Base-by-base conservation (phyloP, 2,329 filamentous ascomycete genomes). In the Aspergillus luchuensis region DNA sequence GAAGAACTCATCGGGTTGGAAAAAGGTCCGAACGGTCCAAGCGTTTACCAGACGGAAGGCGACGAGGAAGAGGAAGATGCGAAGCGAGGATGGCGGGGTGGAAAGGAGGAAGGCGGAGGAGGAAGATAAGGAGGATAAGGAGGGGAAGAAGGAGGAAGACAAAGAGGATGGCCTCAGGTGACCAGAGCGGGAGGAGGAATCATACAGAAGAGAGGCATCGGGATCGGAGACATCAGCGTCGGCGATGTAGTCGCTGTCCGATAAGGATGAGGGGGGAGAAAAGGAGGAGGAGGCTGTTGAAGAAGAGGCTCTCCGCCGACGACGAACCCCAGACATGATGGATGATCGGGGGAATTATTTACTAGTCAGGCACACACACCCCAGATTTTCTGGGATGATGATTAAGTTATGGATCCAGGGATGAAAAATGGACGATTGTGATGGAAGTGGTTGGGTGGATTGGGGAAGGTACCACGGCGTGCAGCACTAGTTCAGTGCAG, bases 1-100 rank as follows among this genome's bases (percentile, higher is more conserved):
- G 72, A 95, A 99, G 81, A 91, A 98, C 77, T 99, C 95, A 80
- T 99, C 95, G 28, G 95, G 95, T 77, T 99, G 95, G 79, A 99
- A 99, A 76, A 97, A 99, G 19, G 95, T 98, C 66, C 86, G 82
- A 59, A 96, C 82, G 63, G 83, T 87, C 68, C 95, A 82, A 33
- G 92, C 88, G 79, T 97, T 97, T 74, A 91, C 75, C 65, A 94
- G 83, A 57, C 95, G 91, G 64, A 96, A 85, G 43, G 86, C 81
- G 66, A 97, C 52, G 17, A 82, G 72, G 57, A 74, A 74, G 21
- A 80, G 69, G 56, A 81, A 68, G 59, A 79, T 64, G 56, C 52
- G 53, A 50, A 43, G 4, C 39, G 57, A 41, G 54, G 64, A 58
- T 48, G 62, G 58, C 21, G 60, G 60, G 43, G 63, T 15, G 55